A percentile compares a stretch with the other conserved stretches of the same genome.
Conservation (phyloP, 2,329 filamentous ascomycete genomes). For the Fusarium protoensiforme region DNA sequence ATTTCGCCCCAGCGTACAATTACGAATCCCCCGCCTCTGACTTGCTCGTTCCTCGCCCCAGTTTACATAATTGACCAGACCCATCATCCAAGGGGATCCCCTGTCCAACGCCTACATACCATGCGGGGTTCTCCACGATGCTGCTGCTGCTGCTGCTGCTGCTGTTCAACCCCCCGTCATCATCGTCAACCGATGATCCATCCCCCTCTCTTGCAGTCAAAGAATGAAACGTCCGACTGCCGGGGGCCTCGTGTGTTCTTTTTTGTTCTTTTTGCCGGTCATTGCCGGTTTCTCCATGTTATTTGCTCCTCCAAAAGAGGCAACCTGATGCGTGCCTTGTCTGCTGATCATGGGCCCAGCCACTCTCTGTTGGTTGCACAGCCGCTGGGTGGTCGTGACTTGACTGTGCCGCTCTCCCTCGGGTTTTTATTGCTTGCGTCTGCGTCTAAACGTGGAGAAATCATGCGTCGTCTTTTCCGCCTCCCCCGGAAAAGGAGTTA, state of each 20-base stretch:
- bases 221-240: conserved; percentile 1
- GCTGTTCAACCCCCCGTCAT: background rate
- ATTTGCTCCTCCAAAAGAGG: conserved; percentile 17
- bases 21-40: conserved; percentile 20
- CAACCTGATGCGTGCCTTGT: conserved; percentile 29
- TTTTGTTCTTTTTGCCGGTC: background rate
- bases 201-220: no score
- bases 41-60: conserved; percentile 2
- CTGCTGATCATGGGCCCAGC: conserved; percentile 3
- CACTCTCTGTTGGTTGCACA: conserved; percentile 9
- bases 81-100: conserved; percentile 3
- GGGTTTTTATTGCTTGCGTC: background rate
- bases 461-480: background rate
- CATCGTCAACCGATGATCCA: background rate
- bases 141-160: background rate
- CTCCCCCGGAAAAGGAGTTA: conserved; percentile 1
- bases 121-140: conserved; percentile 35
- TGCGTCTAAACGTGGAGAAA: background rate
- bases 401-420: background rate
- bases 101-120: background rate
- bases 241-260: background rate
- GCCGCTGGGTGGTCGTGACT: background rate
- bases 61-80: background rate
- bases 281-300: background rate
- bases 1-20: conserved; percentile 2